Conservation (phyloP, 1,284 basidiomycete species). For the Pyrrhoderma lamaoense region DNA sequence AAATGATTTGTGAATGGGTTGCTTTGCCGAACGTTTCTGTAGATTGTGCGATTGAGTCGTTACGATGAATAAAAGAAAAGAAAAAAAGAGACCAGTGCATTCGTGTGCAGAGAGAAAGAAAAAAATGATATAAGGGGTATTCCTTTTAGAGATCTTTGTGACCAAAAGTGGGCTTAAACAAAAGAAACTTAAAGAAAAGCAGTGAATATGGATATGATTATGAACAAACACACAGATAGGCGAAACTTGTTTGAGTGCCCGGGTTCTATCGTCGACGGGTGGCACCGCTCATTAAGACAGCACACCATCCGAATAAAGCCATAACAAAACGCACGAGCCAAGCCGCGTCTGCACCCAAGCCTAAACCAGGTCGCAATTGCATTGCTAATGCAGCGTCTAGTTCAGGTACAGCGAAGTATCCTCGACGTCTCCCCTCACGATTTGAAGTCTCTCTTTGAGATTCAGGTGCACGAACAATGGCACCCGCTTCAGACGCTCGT, state of each 20-base stretch:
- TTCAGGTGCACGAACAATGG: conserved; percentile 2
- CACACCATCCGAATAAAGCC: conserved; percentile 72
- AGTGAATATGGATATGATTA: too few species aligned
- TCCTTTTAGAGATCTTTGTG: too few species aligned
- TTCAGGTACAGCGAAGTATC: conserved; percentile 34
- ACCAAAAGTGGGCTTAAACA: neutral
- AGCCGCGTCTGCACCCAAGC: conserved; percentile 60
- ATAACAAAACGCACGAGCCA: conserved; percentile 74
- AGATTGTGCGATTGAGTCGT: neutral
- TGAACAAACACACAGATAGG: too few species aligned
- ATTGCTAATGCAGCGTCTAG: conserved; percentile 67
- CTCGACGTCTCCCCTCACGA: conserved; percentile 24
- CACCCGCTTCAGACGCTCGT: conserved; percentile 28
- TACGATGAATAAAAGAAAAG: neutral
- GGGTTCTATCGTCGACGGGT: neutral
- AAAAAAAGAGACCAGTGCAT: too few species aligned
- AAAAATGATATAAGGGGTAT: too few species aligned
- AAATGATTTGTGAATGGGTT: too few species aligned
- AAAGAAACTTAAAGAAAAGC: neutral
- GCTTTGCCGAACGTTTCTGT: too few species aligned
- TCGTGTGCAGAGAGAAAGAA: too few species aligned
- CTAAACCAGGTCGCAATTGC: conserved; percentile 63
- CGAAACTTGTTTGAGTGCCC: too few species aligned
- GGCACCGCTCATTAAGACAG: conserved; percentile 33
- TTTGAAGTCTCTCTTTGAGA: neutral